These are phyloP conservation scores for Platanthera guangdongensis DNA, from an alignment of 106 monocot species.

Conservation along the genomic window DNA sequence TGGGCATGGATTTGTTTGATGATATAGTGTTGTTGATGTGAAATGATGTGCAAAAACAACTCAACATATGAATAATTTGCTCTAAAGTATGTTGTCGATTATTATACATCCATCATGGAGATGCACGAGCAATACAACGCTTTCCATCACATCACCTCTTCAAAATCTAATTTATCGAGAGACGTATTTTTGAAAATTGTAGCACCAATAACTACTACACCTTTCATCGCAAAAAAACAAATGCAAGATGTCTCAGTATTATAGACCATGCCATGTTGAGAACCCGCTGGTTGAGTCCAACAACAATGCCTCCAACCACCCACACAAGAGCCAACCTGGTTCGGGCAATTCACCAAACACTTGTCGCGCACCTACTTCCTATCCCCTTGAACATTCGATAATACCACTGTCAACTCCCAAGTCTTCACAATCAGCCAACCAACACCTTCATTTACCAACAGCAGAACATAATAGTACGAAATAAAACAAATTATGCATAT, in stretches of 20 bases:
- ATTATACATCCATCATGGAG: not conserved
- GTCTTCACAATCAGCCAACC: no score
- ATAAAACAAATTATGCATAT: no score
- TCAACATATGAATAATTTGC: not conserved
- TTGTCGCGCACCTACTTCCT: no score
- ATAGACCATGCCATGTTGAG: conserved; percentile 2
- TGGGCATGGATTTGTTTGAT: not conserved
- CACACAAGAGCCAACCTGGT: no score
- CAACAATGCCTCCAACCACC: no score
- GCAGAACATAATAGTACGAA: no score
- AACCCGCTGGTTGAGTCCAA: no score
- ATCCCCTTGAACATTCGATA: no score
- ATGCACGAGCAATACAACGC: not conserved
- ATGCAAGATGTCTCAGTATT: not conserved
- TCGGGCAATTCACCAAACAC: no score
- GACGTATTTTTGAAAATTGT: not conserved
- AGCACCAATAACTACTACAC: not conserved
- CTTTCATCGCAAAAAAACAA: not conserved
- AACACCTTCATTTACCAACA: no score
- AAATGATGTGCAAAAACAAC: not conserved
- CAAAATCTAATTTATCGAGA: not conserved
- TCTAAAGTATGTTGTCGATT: not conserved
- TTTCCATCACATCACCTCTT: not conserved
- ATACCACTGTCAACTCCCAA: no score
- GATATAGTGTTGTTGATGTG: not conserved